Conservation (phyloP, 202 grass and related monocot species). For the Schoenoplectus tabernaemontani region DNA sequence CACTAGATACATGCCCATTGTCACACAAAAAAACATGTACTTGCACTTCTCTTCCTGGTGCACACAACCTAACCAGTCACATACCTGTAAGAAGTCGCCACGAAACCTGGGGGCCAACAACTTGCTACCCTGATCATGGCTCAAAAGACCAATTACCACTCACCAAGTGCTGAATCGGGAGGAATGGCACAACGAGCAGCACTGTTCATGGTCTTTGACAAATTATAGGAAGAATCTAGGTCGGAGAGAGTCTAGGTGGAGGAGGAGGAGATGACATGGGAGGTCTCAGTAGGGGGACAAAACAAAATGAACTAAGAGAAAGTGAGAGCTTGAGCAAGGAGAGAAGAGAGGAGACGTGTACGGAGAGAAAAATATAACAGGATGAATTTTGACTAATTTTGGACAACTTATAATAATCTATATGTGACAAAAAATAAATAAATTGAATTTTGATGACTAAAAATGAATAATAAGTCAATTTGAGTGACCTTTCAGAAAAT, state of each 20-base stretch:
- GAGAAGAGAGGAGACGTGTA: no score
- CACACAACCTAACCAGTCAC: slow-evolving; percentile 83
- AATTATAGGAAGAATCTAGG: slow-evolving; percentile 69
- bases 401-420: no score
- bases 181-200: background rate
- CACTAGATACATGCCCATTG: slow-evolving; percentile 88
- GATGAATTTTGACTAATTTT: no score
- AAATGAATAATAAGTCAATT: no score
- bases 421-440: no score
- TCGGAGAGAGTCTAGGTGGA: slow-evolving; percentile 66
- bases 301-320: no score
- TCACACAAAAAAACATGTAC: slow-evolving; percentile 97
- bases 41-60: slow-evolving; percentile 78
- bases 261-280: background rate
- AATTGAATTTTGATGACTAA: no score
- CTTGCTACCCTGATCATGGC: slow-evolving; percentile 81
- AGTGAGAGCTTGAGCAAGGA: no score
- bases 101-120: slow-evolving; percentile 80
- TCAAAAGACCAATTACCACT: slow-evolving; percentile 58
- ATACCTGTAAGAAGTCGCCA: slow-evolving; percentile 78
- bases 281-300: background rate
- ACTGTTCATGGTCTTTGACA: slow-evolving; percentile 27
- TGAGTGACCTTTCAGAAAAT: no score
- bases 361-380: no score
- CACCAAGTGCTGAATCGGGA: slow-evolving; percentile 28